Percentiles rank a stretch among this genome's conserved stretches.
phyloP scores from a whole-genome alignment of 2,329 filamentous ascomycete species.

The Fusarium dimerum region DNA sequence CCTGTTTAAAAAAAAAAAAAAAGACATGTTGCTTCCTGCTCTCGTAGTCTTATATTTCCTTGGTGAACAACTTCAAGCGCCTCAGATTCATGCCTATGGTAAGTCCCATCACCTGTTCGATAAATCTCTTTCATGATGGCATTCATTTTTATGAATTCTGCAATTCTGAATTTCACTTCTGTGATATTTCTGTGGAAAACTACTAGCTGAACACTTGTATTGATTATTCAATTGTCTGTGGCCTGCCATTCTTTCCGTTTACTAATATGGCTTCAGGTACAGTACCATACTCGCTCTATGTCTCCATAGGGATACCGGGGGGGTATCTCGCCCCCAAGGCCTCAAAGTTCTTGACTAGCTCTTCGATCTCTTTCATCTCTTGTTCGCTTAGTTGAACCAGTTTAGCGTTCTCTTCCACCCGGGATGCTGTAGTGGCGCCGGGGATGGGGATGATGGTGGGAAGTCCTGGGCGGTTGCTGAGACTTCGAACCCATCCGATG shows the following conservation, averaged over 20 bases:
- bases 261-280: conserved; percentile 14
- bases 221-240: conserved; percentile 2
- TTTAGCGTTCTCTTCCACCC: conserved; percentile 62
- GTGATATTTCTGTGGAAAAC: conserved; percentile 33
- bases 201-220: conserved; percentile 26
- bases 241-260: conserved; percentile 1
- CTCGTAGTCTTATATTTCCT: too few species aligned
- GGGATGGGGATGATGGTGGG: conserved; percentile 66
- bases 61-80: too few species aligned
- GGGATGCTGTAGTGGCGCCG: conserved; percentile 57
- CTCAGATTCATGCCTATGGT: conserved; percentile 4
- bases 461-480: conserved; percentile 53
- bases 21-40: too few species aligned
- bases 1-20: too few species aligned
- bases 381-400: conserved; percentile 49
- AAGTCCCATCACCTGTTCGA: conserved; percentile 9
- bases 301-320: conserved; percentile 36
- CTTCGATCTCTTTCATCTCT: conserved; percentile 52
- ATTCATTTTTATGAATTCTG: conserved; percentile 49
- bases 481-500: conserved; percentile 60
- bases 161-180: conserved; percentile 45
- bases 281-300: conserved; percentile 25
- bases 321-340: conserved; percentile 52
- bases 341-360: conserved; percentile 49
- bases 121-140: conserved; percentile 33